Evolutionary conservation across 352 stramenopile genomes (phyloP), one percentile per base, ranked within the genome.

Genomic region (Phytophthora fragariaefolia): DNA sequence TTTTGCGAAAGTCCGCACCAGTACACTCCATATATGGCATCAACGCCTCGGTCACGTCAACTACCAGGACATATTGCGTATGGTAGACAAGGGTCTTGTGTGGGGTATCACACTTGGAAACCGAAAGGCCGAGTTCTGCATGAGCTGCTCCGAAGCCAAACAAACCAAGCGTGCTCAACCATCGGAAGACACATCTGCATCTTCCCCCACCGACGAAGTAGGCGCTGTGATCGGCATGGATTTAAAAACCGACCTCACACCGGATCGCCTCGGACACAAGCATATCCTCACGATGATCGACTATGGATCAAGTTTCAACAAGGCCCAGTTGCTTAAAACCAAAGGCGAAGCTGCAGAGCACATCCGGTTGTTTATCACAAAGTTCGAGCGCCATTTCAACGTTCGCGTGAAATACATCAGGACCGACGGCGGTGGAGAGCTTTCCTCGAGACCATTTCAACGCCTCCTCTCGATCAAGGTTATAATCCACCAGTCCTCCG

Each of bases 251-350:
- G 49, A 59, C 28, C 26, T 66, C n/a, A 42, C 27, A 2, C 34
- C 58, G 7, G 58, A 66, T 20, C 26, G 58, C 10, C 8, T 46
- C 23, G 26, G 48, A 2, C 27, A 64, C 58, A 54, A 55, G 23
- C 48, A 66, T 28, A 47, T 59, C 18, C 17, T 60, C 6, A 66
- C 59, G 4, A 60, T 66, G 13, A 42, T 66, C 0, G 59, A 60
- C 8, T 30, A 60, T 50, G 59, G 22, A 12, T 49, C 49, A 3
- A 60, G 46, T 15, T 60, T 32, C 40, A 66, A 60, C 17, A 20
- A 50, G 4, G 27, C 50, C 13, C 52, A 66, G 17, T 22, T 66
- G 9, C 40, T 66, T 7, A 12, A 5, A 9, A 55, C 28, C 5
- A 66, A 59, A 30, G 54, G 42, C 15, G 50, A 59, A 2, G 20